phyloP scores from a whole-genome alignment of 495 filamentous ascomycete species.

The Evernia prunastri region DNA sequence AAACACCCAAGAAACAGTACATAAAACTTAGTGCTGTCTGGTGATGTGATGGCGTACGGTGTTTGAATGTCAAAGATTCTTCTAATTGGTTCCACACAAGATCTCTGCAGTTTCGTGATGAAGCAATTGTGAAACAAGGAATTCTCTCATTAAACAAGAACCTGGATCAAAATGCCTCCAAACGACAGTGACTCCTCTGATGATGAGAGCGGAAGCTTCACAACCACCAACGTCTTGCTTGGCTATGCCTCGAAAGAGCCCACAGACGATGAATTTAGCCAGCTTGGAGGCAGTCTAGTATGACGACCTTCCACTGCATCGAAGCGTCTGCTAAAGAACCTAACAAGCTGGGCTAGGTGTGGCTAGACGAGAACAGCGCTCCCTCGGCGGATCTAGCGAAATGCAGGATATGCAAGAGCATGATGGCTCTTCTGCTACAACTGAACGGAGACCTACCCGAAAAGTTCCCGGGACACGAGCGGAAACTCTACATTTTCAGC shows the following conservation, averaged over 20 bases:
- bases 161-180: constrained; percentile 52
- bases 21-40: background rate
- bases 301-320: constrained; percentile 25
- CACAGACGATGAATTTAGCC: constrained; percentile 78
- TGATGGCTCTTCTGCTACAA: constrained; percentile 82
- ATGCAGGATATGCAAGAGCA: constrained; percentile 81
- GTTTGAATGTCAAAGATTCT: too few relatives aligned
- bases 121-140: background rate
- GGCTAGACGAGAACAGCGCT: constrained; percentile 61
- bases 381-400: constrained; percentile 74
- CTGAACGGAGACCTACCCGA: constrained; percentile 88
- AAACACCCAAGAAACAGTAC: too few relatives aligned
- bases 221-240: constrained; percentile 82
- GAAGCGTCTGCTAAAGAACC: constrained; percentile 10
- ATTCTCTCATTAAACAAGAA: background rate
- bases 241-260: constrained; percentile 82
- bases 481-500: constrained; percentile 76
- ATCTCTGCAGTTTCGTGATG: background rate
- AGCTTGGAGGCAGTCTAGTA: constrained; percentile 84
- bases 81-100: background rate
- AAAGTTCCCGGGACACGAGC: constrained; percentile 74
- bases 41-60: background rate
- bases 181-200: constrained; percentile 71
- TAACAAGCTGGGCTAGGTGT: constrained; percentile 52
- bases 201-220: constrained; percentile 60